phyloP scores from a whole-genome alignment of 352 stramenopile genomes.

The Globisporangium canariense region DNA sequence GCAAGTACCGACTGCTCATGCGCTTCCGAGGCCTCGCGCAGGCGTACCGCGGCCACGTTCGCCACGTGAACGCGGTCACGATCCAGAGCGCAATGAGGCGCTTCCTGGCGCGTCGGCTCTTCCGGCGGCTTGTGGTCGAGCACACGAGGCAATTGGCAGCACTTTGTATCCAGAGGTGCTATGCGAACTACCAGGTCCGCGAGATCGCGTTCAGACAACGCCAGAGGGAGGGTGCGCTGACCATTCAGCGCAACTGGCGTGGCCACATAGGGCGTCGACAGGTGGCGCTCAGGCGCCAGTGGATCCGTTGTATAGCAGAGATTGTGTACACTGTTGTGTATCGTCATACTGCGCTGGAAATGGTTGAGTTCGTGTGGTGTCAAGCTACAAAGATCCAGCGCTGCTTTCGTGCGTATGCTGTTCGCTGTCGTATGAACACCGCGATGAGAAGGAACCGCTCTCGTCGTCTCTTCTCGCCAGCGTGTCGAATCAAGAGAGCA shows the following conservation, averaged over 20 bases:
- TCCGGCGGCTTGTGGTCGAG: conserved; percentile 15
- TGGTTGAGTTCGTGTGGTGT: background rate
- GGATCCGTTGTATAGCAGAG: conserved; percentile 11
- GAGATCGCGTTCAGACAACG: conserved; percentile 23
- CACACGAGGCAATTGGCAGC: conserved; percentile 19
- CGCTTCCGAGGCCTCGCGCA: conserved; percentile 21
- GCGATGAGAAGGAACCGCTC: conserved; percentile 2
- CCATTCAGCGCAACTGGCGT: conserved; percentile 27
- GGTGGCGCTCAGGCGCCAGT: conserved; percentile 2
- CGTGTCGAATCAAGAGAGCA: conserved; percentile 18
- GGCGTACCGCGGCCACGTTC: conserved; percentile 21
- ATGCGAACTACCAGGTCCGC: conserved; percentile 21
- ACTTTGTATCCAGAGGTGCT: conserved; percentile 23
- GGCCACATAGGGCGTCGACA: conserved; percentile 17
- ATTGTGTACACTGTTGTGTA: conserved; percentile 8
- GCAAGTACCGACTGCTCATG: conserved; percentile 18
- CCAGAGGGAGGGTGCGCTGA: conserved; percentile 1
- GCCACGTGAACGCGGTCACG: conserved; percentile 15
- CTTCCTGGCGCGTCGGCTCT: conserved; percentile 18
- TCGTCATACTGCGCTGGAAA: conserved; percentile 4
- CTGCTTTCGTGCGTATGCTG: conserved; percentile 12
- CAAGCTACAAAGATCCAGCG: conserved; percentile 19
- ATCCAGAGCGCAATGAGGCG: conserved; percentile 24
- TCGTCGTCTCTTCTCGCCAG: conserved; percentile 24
- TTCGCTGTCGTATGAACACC: conserved; percentile 10